Evolutionary conservation across 2,329 filamentous ascomycete genomes (phyloP).

Genomic region (Orbilia quercus): DNA sequence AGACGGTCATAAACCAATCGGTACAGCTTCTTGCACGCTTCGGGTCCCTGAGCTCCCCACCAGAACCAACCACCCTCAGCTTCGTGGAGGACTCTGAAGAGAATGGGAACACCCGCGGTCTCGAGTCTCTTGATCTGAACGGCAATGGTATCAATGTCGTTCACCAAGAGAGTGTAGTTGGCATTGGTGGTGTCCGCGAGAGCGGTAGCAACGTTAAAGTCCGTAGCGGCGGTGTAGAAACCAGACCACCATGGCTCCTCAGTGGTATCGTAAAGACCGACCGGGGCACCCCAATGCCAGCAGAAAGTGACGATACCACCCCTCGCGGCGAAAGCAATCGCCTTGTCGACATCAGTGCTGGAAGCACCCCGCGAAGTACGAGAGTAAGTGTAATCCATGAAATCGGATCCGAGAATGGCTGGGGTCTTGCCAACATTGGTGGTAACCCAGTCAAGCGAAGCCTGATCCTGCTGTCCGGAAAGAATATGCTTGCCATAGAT

Average conservation of each 20-base stretch:
- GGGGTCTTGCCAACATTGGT: constrained; percentile 66
- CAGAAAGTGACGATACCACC: constrained; percentile 66
- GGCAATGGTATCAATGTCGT: constrained; percentile 67
- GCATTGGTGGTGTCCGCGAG: constrained; percentile 64
- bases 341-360: constrained; percentile 65
- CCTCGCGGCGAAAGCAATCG: constrained; percentile 64
- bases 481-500: constrained; percentile 67
- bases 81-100: constrained; percentile 67
- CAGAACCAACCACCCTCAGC: constrained; percentile 68
- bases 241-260: constrained; percentile 67
- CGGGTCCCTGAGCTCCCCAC: constrained; percentile 67
- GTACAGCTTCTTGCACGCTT: constrained; percentile 65
- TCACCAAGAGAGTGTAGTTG: constrained; percentile 66
- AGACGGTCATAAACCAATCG: constrained; percentile 65
- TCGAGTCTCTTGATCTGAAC: constrained; percentile 65
- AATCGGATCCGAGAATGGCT: constrained; percentile 65
- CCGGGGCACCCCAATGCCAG: constrained; percentile 65
- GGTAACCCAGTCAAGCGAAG: constrained; percentile 65
- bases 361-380: constrained; percentile 64
- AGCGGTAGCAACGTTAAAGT: constrained; percentile 66
- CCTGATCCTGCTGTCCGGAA: constrained; percentile 67
- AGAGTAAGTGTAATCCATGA: constrained; percentile 68
- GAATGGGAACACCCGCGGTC: constrained; percentile 65
- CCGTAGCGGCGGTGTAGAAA: constrained; percentile 67
- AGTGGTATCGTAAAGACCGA: constrained; percentile 66